Base-by-base conservation (phyloP, 1,139 yeast species). In the Taphrina populina region DNA sequence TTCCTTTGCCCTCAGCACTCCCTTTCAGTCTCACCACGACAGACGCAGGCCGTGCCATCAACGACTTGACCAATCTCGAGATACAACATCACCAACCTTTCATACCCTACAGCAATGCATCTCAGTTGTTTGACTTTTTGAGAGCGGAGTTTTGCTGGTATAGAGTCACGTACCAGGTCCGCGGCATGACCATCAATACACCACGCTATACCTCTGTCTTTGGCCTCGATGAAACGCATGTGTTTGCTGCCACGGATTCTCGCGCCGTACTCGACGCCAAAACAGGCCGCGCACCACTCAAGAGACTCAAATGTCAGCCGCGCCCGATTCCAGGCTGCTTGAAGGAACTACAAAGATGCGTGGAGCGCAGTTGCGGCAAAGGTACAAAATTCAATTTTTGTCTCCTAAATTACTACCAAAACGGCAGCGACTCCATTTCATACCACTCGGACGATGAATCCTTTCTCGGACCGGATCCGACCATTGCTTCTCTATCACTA, bases 391-490 rank as follows among this genome's bases (percentile, higher is more conserved):
- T 33, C 39, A 53, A 53, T 20, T 53, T 53, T 27, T 44, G 52
- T 33, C 39, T 53, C 17, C 32, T 53, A 20, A 53, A 53, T 26
- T 53, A 53, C 29, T 53, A 53, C 27, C 35, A 45, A 30, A 52
- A 53, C 34, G 52, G 52, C 20, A 30, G 35, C 7, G 57, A 53
- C 40, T 35, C 46, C 39, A 53, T 53, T 27, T 53, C 57, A 21
- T 53, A 53, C 40, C 57, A 53, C 41, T 44, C 52, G 23, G 57
- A 53, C 45, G 57, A 53, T 43, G 57, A 53, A 29, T 33, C 39
- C 27, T 53, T 53, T 26, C 46, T 53, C 19, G 57, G 57, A 13
- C 45, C 37, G 17, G 17, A 44, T 23, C 57, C 57, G 10, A 11
- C 37, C 15, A 53, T 53, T 32, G 57, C 57, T 3, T 19, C 32